These are phyloP conservation scores for Colletotrichum sp. DNA, from an alignment of 2,329 filamentous ascomycete species.

Conservation along the genomic window DNA sequence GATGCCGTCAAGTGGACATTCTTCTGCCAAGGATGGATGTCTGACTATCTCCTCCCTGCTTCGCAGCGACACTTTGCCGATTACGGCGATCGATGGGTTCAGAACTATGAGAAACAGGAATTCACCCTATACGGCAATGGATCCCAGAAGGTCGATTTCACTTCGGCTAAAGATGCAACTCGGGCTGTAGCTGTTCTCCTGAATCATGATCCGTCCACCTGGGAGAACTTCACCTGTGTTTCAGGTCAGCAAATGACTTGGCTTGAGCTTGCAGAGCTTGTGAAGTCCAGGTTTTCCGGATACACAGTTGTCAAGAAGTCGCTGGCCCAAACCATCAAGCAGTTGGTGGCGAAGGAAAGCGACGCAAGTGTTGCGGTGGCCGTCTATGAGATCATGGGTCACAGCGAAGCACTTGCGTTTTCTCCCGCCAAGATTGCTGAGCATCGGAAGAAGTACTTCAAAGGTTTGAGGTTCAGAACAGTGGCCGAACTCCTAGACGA, in stretches of 20 bases:
- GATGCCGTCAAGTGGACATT: not conserved
- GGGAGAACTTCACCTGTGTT: not conserved
- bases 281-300: not conserved
- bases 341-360: not conserved
- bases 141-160: not conserved
- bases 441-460: not conserved
- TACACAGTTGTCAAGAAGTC: not conserved
- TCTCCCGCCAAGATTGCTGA: accelerated
- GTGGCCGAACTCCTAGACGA: accelerated
- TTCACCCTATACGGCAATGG: not conserved
- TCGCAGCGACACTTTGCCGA: not conserved
- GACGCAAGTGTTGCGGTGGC: not conserved
- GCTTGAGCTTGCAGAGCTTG: not conserved
- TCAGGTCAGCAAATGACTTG: not conserved
- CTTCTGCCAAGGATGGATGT: not conserved
- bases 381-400: not conserved
- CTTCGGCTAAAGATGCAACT: not conserved
- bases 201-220: not conserved
- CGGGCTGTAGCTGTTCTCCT: not conserved
- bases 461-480: not conserved
- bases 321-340: not conserved
- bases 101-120: not conserved
- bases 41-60: not conserved
- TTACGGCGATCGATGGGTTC: not conserved
- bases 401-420: not conserved